Base-by-base conservation (phyloP, 345 rosid species). In the Erucastrum elatum region DNA sequence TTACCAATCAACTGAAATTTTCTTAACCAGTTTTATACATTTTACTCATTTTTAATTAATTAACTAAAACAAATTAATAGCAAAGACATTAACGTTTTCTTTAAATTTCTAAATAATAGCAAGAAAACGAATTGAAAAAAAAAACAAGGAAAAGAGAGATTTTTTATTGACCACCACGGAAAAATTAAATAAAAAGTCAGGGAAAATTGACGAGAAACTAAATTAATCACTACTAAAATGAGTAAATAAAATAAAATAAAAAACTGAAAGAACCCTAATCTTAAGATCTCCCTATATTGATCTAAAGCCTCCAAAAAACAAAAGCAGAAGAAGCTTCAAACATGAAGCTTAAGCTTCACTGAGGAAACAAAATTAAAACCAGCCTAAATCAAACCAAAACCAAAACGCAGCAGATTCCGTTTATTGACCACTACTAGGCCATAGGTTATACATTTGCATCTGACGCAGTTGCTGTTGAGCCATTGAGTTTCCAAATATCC, bases 381-480 rank as follows among this genome's bases (percentile, higher is more conserved):
- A 31, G 27, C 62, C 79, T 29, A 64, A 76, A 44, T 67, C 25
- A 55, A 15, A 53, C 59, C 71, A 4, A 0, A 11, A 33, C 9
- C 27, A 0, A n/a, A 60, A 21, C 7, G 7, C 8, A 34, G 75
- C 55, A 55, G 53, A 5, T 21, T 65, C 37, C 3, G 51, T 58
- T 72, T 59, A 78, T 44, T 66, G 77, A 66, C 62, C 72, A 71
- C 16, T 70, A 39, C 6, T 12, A 56, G 73, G 41, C 81, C 81
- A 78, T 58, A 58, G 55, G 10, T 65, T 35, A n/a, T 72, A 35
- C 77, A 72, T 67, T 68, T 67, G 82, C 74, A 72, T 61, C 58
- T 73, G 77, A 66, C 41, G 16, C 17, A 34, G 76, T 34, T 70
- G 81, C 33, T 59, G 76, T 27, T 73, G 82, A 79, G 64, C 59